Evolutionary conservation across 495 filamentous ascomycete genomes (phyloP).

Genomic region (Hamigera avellanea): DNA sequence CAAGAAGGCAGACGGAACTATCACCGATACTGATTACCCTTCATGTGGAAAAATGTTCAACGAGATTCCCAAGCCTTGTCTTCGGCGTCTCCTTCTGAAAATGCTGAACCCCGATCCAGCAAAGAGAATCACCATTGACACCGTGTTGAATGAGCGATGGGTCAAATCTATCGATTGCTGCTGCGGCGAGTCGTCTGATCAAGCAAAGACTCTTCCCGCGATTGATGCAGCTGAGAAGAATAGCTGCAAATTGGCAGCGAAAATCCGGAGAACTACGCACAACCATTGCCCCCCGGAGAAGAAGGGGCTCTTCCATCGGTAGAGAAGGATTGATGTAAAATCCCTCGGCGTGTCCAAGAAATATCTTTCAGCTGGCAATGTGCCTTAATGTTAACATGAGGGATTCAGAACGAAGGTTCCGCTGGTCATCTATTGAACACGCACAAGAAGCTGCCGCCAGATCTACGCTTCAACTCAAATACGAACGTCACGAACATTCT

Average conservation of each 20-base stretch:
- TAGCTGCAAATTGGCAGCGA: constrained; percentile 3
- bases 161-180: constrained; percentile 64
- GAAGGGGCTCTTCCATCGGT: constrained; percentile 1
- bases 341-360: too few species aligned
- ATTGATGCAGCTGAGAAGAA: constrained; percentile 2
- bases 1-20: constrained; percentile 34
- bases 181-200: constrained; percentile 16
- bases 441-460: too few species aligned
- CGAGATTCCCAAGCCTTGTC: constrained; percentile 35
- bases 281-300: constrained; percentile 1
- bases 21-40: constrained; percentile 43
- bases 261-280: constrained; percentile 1
- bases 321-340: too few species aligned
- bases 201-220: not conserved
- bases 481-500: too few species aligned
- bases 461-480: too few species aligned
- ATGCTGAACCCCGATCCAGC: constrained; percentile 67
- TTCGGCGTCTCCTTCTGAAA: constrained; percentile 53
- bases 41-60: constrained; percentile 29
- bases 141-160: constrained; percentile 49
- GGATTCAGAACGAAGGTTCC: too few species aligned
- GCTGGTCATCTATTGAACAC: too few species aligned
- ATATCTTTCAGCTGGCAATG: too few species aligned
- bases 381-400: too few species aligned
- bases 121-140: constrained; percentile 50